These are phyloP conservation scores for Opeltia flavorubescens DNA, from an alignment of 495 filamentous ascomycete species.

Conservation along the genomic window DNA sequence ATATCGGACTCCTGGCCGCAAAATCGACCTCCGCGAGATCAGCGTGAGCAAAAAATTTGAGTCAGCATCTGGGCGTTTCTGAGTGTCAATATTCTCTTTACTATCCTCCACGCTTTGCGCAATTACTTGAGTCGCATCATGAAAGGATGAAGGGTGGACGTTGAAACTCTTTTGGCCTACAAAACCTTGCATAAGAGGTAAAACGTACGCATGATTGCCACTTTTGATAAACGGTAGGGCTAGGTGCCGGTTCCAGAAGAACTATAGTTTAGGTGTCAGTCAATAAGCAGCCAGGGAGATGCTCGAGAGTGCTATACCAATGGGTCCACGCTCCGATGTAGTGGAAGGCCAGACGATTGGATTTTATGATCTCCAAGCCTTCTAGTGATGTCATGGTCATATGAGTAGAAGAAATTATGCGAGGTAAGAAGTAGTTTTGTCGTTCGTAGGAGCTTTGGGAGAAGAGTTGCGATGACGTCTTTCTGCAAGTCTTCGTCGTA, in stretches of 20 bases:
- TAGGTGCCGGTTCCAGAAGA: conserved; percentile 81
- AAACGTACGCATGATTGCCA: conserved; percentile 47
- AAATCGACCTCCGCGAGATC: conserved; percentile 71
- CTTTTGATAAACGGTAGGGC: conserved; percentile 57
- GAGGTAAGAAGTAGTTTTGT: conserved; percentile 69
- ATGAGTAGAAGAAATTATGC: conserved; percentile 80
- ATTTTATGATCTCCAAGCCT: conserved; percentile 36
- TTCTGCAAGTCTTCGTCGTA: conserved; percentile 9
- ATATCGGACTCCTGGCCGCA: conserved; percentile 78
- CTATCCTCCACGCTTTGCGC: conserved; percentile 3
- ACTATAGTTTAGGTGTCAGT: conserved; percentile 33
- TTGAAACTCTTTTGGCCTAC: conserved; percentile 76
- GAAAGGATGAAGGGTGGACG: conserved; percentile 31
- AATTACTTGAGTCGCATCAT: conserved; percentile 7
- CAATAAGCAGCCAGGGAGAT: conserved; percentile 2
- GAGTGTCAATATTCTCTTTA: conserved; percentile 1
- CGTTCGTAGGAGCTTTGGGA: conserved; percentile 74
- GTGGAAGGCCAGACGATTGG: conserved; percentile 33
- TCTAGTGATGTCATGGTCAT: conserved; percentile 80
- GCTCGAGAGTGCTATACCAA: conserved; percentile 31
- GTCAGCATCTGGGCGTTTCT: background rate
- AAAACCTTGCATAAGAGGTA: conserved; percentile 90
- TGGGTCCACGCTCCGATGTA: conserved; percentile 62
- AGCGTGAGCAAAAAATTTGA: conserved; percentile 59
- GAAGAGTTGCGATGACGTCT: conserved; percentile 33